Percentiles rank a stretch among this genome's conserved stretches.
These are phyloP conservation scores for Miscanthus lutarioriparius DNA, from an alignment of 176 grass and related monocot genomes.

Conservation along the genomic window DNA sequence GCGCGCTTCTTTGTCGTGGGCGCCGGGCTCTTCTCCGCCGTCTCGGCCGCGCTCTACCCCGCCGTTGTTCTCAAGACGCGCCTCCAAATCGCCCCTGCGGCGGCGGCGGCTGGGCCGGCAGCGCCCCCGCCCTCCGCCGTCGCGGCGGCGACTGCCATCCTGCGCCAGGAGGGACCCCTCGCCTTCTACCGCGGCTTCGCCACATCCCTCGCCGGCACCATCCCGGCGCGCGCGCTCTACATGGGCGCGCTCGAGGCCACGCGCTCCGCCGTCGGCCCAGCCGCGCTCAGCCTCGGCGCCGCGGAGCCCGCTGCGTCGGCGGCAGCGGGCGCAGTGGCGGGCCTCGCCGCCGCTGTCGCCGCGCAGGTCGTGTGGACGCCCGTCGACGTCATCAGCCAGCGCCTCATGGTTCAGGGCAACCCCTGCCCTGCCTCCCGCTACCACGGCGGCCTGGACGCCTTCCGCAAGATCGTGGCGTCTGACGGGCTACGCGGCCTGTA, in stretches of 20 bases:
- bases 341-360: constrained; percentile 52
- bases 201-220: constrained; percentile 68
- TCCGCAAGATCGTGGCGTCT: constrained; percentile 58
- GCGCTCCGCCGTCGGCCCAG: constrained; percentile 45
- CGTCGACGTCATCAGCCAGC: constrained; percentile 73
- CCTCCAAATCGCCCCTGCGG: constrained; percentile 51
- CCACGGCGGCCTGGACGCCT: constrained; percentile 62
- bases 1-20: constrained; percentile 53
- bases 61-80: constrained; percentile 81
- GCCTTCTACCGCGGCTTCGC: constrained; percentile 81
- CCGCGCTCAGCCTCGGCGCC: constrained; percentile 39
- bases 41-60: constrained; percentile 59
- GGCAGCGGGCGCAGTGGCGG: constrained; percentile 38
- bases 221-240: constrained; percentile 79
- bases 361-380: constrained; percentile 85
- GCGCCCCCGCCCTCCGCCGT: constrained; percentile 41
- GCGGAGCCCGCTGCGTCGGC: constrained; percentile 49
- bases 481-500: constrained; percentile 69
- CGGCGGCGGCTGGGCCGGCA: background rate
- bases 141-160: constrained; percentile 46
- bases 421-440: constrained; percentile 46
- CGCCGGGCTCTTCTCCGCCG: constrained; percentile 50
- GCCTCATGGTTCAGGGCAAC: constrained; percentile 80
- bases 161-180: constrained; percentile 57
- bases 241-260: constrained; percentile 78